Evolutionary conservation across 116 monocot genomes (phyloP), one percentile per base, ranked within the genome.

Genomic region (Phalaenopsis hybrid): DNA sequence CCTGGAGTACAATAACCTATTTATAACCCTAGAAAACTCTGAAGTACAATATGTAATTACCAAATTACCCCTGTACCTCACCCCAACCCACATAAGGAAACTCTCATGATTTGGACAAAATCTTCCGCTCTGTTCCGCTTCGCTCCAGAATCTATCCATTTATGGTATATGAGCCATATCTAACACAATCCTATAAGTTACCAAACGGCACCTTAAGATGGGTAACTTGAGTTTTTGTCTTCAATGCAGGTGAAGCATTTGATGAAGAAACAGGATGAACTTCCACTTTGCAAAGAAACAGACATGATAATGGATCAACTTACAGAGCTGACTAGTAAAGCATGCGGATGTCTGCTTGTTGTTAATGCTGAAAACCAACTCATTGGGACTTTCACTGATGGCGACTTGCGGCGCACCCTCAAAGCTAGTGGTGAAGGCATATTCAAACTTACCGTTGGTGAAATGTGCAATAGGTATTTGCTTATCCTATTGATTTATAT

Each of bases 221-320:
- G 57, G 33, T 4, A 41, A 37, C 65, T 65, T 65, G 8, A 65
- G 25, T 65, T 65, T 20, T 37, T 37, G 58, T 28, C 16, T 63
- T 76, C 61, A 45, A 44, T 85, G 57, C 85, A 91, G 92, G 90
- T 95, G 67, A 95, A 86, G 68, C 93, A 96, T 84, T 88, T 96
- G 9, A 96, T 96, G 96, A 96, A 92, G 88, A 93, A 86, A 82
- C 77, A 90, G 25, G 86, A 87, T 4, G 86, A 93, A 0, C 83
- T 96, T 83, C 96, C 96, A 12, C 41, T 96, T 52, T 93, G 96
- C 83, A 93, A 88, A 58, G 90, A 91, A 80, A 88, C 87, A 73
- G 93, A 96, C 81, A 81, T 96, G 83, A 96, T 96, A 75, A 96
- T 96, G 96, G 89, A 92, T 81, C 96, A 96, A 70, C 88, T 96